A percentile compares a stretch with the other conserved stretches of the same genome.
Conservation (phyloP, 768 basidiomycete genomes). For the Cystobasidium tubakii region DNA sequence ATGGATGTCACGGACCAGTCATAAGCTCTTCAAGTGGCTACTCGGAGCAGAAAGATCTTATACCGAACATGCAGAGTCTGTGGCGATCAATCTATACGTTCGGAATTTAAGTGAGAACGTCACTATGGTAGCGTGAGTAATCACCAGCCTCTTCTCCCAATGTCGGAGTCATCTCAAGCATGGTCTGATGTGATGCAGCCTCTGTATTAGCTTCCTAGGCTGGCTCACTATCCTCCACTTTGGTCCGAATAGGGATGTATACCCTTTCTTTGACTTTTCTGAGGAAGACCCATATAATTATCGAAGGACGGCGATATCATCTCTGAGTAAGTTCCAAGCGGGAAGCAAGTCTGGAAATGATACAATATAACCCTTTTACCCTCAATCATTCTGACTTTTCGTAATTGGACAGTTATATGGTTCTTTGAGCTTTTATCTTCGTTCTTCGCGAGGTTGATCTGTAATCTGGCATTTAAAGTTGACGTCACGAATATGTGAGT, state of each 20-base stretch:
- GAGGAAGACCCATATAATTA: slow-evolving; percentile 53
- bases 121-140: slow-evolving; percentile 43
- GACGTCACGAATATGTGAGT: slow-evolving; percentile 48
- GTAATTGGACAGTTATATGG: slow-evolving; percentile 48
- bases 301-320: slow-evolving; percentile 51
- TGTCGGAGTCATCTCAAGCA: neutral
- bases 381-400: too few species aligned
- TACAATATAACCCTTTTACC: too few species aligned
- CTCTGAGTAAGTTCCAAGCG: slow-evolving; percentile 37
- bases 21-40: slow-evolving; percentile 48
- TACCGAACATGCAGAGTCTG: slow-evolving; percentile 48
- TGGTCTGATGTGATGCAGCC: neutral
- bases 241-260: slow-evolving; percentile 51
- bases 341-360: too few species aligned
- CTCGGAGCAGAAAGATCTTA: slow-evolving; percentile 49
- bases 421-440: slow-evolving; percentile 50
- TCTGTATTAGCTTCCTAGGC: slow-evolving; percentile 46
- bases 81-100: slow-evolving; percentile 48
- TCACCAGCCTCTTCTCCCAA: neutral
- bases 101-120: slow-evolving; percentile 53
- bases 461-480: slow-evolving; percentile 48
- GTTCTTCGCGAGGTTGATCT: slow-evolving; percentile 49
- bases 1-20: slow-evolving; percentile 50
- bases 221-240: slow-evolving; percentile 51
- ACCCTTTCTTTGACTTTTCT: slow-evolving; percentile 52